Evolutionary conservation across 1,284 basidiomycete species (phyloP).

Genomic region (Porodaedalea pini): DNA sequence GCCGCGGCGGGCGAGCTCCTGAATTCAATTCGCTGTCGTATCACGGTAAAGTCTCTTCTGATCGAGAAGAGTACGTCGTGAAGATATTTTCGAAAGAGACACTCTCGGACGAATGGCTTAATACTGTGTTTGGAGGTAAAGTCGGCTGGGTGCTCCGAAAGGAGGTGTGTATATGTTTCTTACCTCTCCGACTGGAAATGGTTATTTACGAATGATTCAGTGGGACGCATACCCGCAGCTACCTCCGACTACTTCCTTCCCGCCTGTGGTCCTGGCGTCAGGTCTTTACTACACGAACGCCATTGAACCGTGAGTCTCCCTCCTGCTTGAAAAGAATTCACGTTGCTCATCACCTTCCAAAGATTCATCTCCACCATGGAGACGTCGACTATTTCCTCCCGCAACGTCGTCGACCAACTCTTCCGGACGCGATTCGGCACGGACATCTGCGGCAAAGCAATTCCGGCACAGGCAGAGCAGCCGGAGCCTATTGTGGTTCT

Average conservation of each 20-base stretch:
- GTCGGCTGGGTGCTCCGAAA: slow-evolving; percentile 85
- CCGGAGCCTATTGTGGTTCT: slow-evolving; percentile 2
- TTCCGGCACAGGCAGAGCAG: slow-evolving; percentile 5
- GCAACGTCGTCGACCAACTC: slow-evolving; percentile 79
- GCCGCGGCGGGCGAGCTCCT: slow-evolving; percentile 52
- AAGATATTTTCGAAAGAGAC: slow-evolving; percentile 81
- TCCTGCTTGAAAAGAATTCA: not conserved
- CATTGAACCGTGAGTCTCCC: slow-evolving; percentile 69
- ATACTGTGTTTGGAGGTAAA: slow-evolving; percentile 57
- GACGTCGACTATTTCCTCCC: slow-evolving; percentile 80
- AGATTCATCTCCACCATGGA: slow-evolving; percentile 89
- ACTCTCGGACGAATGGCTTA: slow-evolving; percentile 68
- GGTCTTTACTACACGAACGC: slow-evolving; percentile 88
- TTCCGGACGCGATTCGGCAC: slow-evolving; percentile 63
- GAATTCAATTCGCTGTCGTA: slow-evolving; percentile 92
- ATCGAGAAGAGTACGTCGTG: slow-evolving; percentile 58
- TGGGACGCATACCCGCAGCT: slow-evolving; percentile 79
- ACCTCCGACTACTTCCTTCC: slow-evolving; percentile 64
- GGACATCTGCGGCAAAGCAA: slow-evolving; percentile 50
- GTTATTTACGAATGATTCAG: slow-evolving; percentile 32
- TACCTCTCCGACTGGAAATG: not conserved
- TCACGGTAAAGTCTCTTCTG: slow-evolving; percentile 51
- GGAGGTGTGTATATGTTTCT: slow-evolving; percentile 45
- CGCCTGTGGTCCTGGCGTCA: slow-evolving; percentile 70
- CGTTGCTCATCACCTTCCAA: slow-evolving; percentile 13